phyloP scores from a whole-genome alignment of 208 protist genomes.

The Trypanosomatidae sp. region DNA sequence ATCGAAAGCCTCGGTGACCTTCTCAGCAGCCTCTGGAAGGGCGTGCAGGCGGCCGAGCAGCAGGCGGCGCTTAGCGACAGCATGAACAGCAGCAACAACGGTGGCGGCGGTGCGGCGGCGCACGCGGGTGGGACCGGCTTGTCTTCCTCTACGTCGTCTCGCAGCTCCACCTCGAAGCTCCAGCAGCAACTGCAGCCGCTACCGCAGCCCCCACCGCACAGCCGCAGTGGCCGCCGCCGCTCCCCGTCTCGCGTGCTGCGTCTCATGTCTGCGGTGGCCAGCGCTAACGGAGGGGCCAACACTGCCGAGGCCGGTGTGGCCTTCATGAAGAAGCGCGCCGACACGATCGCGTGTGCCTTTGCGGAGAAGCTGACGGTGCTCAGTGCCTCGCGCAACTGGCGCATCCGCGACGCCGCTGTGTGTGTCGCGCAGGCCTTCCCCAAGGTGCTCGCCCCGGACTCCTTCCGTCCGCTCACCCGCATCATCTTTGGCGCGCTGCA shows the following conservation, averaged over 20 bases:
- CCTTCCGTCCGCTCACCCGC: conserved; percentile 49
- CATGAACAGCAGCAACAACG: conserved; percentile 6
- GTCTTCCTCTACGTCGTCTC: conserved; percentile 10
- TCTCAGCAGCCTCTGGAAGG: conserved; percentile 21
- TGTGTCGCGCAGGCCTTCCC: conserved; percentile 48
- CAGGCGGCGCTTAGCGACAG: background rate
- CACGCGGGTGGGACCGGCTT: no score
- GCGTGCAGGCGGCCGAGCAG: conserved; percentile 19
- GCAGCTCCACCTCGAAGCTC: conserved; percentile 18
- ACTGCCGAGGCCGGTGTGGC: no score
- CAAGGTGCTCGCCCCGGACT: conserved; percentile 32
- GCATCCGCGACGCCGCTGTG: conserved; percentile 59
- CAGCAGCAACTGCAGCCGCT: background rate
- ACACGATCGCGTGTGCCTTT: conserved; percentile 30
- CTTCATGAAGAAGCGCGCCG: conserved; percentile 21
- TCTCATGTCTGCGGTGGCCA: background rate
- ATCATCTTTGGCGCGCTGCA: conserved; percentile 52
- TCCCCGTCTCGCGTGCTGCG: conserved; percentile 8
- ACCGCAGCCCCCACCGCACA: conserved; percentile 2
- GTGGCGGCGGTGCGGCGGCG: no score
- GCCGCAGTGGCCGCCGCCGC: conserved; percentile 8
- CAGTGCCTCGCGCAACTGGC: conserved; percentile 71
- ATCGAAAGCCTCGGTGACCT: conserved; percentile 43
- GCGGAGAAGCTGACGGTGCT: conserved; percentile 41
- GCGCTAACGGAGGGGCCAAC: background rate